Base-by-base conservation (phyloP, 164 flowering plant genomes). In the Protea cynaroides region DNA sequence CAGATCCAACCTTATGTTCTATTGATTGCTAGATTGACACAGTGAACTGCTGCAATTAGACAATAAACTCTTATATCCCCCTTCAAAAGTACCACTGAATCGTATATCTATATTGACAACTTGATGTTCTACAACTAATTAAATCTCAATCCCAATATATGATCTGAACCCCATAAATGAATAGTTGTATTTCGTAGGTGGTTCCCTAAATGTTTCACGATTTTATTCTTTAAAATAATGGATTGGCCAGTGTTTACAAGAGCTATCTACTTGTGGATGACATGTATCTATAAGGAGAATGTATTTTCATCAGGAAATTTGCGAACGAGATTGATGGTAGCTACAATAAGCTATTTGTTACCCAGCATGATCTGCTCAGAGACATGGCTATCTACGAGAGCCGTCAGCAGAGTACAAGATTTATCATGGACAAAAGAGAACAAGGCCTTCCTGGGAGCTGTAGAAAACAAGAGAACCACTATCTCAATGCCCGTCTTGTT, bases 281-380 rank as follows among this genome's bases (percentile, higher is more conserved):
- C 21, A 8, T 13, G 29, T 2, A 1, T 62, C 23, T 54, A 25
- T 37, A 10, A 40, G 66, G 9, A 18, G 4, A 37, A 13, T 55
- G 46, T 12, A 34, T 21, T 57, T 61, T 49, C 46, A 53, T 36
- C 76, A 80, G 86, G 71, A 70, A 76, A 59, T 69, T 66, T 71
- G 71, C 25, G 3, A 58, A 59, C 11, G 86, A 73, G 19, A 56
- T 34, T 43, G 71, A 69, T 61, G 63, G 69, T 55, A 70, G 43
- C 65, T 80, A 68, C 55, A 70, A 69, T 51, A 75, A 70, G 17
- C 43, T 63, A 49, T 76, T 69, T 46, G 75, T 76, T 17, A 50
- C 49, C 40, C 84, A 74, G 59, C 84, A 81, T 69, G 87, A 83
- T 72, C 64, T 83, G 23, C 80, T 83, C 12, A 77, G 83, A 64